A percentile compares a stretch with the other conserved stretches of the same genome.
phyloP scores from a whole-genome alignment of 1,284 basidiomycete genomes.

The Sanghuangporus baumii region DNA sequence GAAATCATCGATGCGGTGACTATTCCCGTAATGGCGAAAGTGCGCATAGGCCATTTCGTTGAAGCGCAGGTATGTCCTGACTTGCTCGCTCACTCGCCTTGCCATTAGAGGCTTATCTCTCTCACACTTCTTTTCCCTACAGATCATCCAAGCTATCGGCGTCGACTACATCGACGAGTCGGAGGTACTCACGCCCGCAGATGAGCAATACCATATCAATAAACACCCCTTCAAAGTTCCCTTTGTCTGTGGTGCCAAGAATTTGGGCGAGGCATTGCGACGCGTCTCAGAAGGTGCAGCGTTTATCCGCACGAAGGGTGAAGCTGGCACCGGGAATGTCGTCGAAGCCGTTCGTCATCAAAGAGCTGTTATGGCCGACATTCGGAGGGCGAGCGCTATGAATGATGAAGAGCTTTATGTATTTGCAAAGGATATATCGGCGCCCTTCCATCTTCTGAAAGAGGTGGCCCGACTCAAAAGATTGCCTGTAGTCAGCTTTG shows the following conservation, averaged over 20 bases:
- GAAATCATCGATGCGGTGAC: slow-evolving; percentile 89
- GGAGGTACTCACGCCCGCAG: slow-evolving; percentile 95
- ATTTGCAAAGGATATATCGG: slow-evolving; percentile 90
- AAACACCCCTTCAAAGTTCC: slow-evolving; percentile 91
- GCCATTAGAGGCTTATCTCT: neutral
- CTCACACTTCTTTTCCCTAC: neutral
- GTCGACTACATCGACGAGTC: slow-evolving; percentile 99
- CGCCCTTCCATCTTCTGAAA: slow-evolving; percentile 97
- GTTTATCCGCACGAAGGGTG: slow-evolving; percentile 96
- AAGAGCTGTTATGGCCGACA: slow-evolving; percentile 79
- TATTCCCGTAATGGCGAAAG: slow-evolving; percentile 91
- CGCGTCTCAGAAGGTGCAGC: slow-evolving; percentile 97
- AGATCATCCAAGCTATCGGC: slow-evolving; percentile 92
- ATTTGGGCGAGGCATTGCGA: slow-evolving; percentile 89
- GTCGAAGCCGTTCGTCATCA: slow-evolving; percentile 96
- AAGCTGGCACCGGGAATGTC: slow-evolving; percentile 97
- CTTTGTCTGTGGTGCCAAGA: slow-evolving; percentile 76
- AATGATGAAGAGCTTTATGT: slow-evolving; percentile 94
- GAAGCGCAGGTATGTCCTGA: slow-evolving; percentile 71
- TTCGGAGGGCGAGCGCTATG: slow-evolving; percentile 83
- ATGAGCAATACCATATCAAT: slow-evolving; percentile 81
- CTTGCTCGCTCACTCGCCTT: neutral
- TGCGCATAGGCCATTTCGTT: slow-evolving; percentile 95
- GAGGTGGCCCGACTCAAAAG: slow-evolving; percentile 93
- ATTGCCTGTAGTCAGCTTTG: slow-evolving; percentile 91